A percentile compares a stretch with the other conserved stretches of the same genome.
phyloP scores from a whole-genome alignment of 78 protist genomes.

The Dictyostelium purpureum region DNA sequence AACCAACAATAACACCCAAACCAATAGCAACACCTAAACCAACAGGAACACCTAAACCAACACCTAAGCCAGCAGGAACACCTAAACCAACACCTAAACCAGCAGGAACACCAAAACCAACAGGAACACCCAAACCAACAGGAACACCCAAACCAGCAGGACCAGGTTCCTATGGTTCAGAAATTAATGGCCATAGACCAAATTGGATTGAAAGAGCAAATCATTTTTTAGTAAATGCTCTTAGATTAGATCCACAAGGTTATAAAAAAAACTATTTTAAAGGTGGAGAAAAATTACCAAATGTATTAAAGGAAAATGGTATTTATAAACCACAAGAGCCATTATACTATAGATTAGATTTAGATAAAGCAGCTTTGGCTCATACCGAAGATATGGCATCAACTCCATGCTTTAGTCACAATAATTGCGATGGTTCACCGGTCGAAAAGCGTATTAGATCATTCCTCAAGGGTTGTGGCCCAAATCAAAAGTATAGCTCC shows the following conservation, averaged over 20 bases:
- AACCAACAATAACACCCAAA: not conserved
- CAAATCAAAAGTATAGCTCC: not conserved
- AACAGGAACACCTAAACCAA: not conserved
- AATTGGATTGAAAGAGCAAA: not conserved
- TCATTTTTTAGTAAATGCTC: not conserved
- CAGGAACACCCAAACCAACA: not conserved
- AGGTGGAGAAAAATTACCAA: not conserved
- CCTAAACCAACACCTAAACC: not conserved
- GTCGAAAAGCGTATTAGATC: not conserved
- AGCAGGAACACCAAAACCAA: not conserved
- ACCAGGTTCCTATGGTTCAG: not conserved
- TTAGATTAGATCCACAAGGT: conserved; percentile 12
- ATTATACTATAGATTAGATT: not conserved
- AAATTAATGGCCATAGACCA: not conserved
- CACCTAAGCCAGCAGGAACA: not conserved
- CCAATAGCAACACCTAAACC: conserved; percentile 15
- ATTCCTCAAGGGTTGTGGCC: not conserved
- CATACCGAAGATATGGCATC: conserved; percentile 9
- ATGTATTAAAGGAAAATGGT: not conserved
- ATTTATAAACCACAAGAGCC: not conserved
- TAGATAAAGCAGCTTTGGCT: not conserved
- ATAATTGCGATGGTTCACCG: not conserved
- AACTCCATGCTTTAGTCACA: not conserved
- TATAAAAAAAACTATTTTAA: not conserved
- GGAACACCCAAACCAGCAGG: not conserved